Conservation (phyloP, 2,329 filamentous ascomycete species). For the Trichothecium sympodiale region DNA sequence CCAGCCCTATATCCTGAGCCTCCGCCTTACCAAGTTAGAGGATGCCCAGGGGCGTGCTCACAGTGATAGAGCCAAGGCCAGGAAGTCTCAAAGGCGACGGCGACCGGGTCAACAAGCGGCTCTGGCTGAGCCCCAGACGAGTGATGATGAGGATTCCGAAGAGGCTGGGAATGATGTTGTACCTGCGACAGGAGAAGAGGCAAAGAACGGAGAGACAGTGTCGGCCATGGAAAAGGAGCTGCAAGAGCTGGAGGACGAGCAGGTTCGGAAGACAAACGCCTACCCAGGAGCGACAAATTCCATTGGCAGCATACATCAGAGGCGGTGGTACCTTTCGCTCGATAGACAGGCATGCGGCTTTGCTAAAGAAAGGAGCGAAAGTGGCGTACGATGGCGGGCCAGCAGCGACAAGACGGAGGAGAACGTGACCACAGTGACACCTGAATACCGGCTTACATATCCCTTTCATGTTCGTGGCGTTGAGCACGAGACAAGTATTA, state of each 20-base stretch:
- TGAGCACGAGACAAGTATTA: constrained; percentile 52
- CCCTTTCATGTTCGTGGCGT: constrained; percentile 52
- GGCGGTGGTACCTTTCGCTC: constrained; percentile 54
- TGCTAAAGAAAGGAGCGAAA: constrained; percentile 12
- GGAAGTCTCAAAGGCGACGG: constrained; percentile 4
- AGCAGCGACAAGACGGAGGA: background rate
- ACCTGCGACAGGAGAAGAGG: constrained; percentile 8
- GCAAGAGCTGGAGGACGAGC: constrained; percentile 36
- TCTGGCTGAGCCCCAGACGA: too few relatives aligned
- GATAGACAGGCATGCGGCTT: constrained; percentile 52
- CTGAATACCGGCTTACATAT: constrained; percentile 26
- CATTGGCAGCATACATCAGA: constrained; percentile 56
- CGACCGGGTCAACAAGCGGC: constrained; percentile 2
- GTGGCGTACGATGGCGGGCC: background rate
- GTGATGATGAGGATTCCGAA: constrained; percentile 7
- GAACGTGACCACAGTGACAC: background rate
- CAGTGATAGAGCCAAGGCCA: constrained; percentile 7
- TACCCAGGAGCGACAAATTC: constrained; percentile 55
- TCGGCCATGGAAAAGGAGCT: constrained; percentile 29
- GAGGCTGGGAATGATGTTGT: constrained; percentile 10
- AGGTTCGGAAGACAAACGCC: constrained; percentile 49
- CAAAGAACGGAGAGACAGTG: constrained; percentile 4
- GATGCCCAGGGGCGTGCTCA: constrained; percentile 21
- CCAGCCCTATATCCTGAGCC: constrained; percentile 38
- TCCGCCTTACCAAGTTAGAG: constrained; percentile 38